A percentile compares a stretch with the other conserved stretches of the same genome.
Conservation (phyloP, 1,284 basidiomycete species). For the Pulveroboletus sp. region DNA sequence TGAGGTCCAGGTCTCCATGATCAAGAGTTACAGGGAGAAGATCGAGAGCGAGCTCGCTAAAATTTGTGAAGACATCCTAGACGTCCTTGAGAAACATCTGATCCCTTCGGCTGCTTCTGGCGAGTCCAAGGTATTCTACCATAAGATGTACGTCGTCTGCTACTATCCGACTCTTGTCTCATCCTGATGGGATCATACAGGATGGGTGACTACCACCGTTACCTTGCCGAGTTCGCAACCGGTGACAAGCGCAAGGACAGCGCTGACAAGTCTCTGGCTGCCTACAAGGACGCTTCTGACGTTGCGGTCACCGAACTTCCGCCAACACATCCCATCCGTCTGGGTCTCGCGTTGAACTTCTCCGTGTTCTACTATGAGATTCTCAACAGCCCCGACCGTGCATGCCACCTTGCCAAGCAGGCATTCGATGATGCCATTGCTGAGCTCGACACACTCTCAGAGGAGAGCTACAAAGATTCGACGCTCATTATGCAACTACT, state of each 20-base stretch:
- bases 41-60: constrained; percentile 97
- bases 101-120: constrained; percentile 98
- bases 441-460: constrained; percentile 98
- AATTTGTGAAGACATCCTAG: constrained; percentile 99
- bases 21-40: constrained; percentile 99
- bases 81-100: constrained; percentile 98
- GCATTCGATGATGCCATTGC: constrained; percentile 99
- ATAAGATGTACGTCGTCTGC: constrained; percentile 86
- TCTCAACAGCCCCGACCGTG: constrained; percentile 98
- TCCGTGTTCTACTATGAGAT: constrained; percentile 99
- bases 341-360: constrained; percentile 99
- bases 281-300: constrained; percentile 99
- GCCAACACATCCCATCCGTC: constrained; percentile 98
- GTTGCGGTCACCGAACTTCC: constrained; percentile 98
- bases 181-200: constrained; percentile 43
- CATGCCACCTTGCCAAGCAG: constrained; percentile 99
- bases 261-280: constrained; percentile 98
- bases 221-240: constrained; percentile 98
- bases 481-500: constrained; percentile 99
- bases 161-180: neutral
- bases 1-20: constrained; percentile 96
- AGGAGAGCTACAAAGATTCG: constrained; percentile 99
- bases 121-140: constrained; percentile 99
- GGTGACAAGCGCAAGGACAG: constrained; percentile 99
- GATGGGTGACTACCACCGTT: constrained; percentile 99